Conservation (phyloP, 331 rosid genomes). For the Quercus tomentella region DNA sequence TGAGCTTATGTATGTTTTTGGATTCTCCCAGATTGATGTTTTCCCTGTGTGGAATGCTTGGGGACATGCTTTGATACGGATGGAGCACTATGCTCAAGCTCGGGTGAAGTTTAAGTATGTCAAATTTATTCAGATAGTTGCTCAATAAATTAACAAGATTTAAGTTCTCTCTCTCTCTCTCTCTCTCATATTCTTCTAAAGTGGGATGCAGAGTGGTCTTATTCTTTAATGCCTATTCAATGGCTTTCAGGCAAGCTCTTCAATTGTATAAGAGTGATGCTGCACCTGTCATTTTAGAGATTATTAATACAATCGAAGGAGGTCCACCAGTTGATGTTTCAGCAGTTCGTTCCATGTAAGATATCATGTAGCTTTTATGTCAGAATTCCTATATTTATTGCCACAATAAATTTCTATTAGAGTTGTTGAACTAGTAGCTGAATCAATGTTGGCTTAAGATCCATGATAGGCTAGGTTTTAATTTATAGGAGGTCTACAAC, state of each 20-base stretch:
- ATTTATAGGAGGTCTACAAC: background rate
- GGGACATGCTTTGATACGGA: slow-evolving; percentile 97
- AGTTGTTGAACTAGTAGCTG: slow-evolving; percentile 14
- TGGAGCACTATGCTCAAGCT: slow-evolving; percentile 96
- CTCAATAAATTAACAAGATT: background rate
- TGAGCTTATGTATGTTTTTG: slow-evolving; percentile 20
- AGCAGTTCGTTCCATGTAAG: slow-evolving; percentile 96
- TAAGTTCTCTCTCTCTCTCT: background rate
- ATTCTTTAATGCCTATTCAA: slow-evolving; percentile 5
- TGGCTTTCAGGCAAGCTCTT: slow-evolving; percentile 91
- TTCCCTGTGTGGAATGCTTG: slow-evolving; percentile 99
- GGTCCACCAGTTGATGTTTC: slow-evolving; percentile 98
- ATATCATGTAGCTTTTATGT: slow-evolving; percentile 30
- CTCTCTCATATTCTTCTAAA: background rate
- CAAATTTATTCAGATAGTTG: slow-evolving; percentile 18
- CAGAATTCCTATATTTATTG: slow-evolving; percentile 5
- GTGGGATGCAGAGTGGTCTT: slow-evolving; percentile 4
- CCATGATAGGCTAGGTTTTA: background rate
- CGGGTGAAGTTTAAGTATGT: slow-evolving; percentile 96
- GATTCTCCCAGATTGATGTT: slow-evolving; percentile 78
- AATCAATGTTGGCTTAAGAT: background rate
- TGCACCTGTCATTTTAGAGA: slow-evolving; percentile 78
- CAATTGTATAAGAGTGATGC: slow-evolving; percentile 84
- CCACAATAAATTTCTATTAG: background rate
- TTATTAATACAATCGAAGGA: slow-evolving; percentile 89